Conservation (phyloP, 2,329 filamentous ascomycete species). For the Aspergillus latus region DNA sequence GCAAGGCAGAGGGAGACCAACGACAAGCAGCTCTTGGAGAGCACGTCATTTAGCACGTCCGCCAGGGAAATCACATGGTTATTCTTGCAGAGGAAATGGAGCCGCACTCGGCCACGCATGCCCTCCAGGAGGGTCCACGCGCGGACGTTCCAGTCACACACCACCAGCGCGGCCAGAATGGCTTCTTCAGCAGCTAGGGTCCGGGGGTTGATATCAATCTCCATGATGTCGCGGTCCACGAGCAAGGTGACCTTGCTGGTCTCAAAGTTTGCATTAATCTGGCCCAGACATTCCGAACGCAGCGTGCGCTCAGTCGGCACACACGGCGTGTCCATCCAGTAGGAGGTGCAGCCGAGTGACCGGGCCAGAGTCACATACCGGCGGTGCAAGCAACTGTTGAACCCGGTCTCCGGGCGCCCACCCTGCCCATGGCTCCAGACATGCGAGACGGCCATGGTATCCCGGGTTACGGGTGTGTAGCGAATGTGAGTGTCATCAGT, state of each 20-base stretch:
- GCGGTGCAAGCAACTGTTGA: constrained; percentile 27
- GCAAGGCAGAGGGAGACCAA: too few relatives aligned
- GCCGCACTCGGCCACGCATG: constrained; percentile 15
- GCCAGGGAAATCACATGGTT: constrained; percentile 11
- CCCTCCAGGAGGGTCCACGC: constrained; percentile 30
- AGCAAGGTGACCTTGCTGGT: constrained; percentile 22
- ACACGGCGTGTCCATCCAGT: constrained; percentile 30
- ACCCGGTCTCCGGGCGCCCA: constrained; percentile 24
- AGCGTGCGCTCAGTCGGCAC: too few relatives aligned
- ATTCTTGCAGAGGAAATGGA: constrained; percentile 19
- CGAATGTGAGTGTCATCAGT: too few relatives aligned
- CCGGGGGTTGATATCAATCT: constrained; percentile 21
- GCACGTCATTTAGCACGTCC: too few relatives aligned
- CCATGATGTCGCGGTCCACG: constrained; percentile 28
- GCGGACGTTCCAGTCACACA: constrained; percentile 29
- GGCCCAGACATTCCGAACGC: constrained; percentile 6
- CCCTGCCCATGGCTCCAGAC: constrained; percentile 30
- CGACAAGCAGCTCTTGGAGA: too few relatives aligned
- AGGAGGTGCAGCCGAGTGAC: constrained; percentile 25
- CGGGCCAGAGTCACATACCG: constrained; percentile 23
- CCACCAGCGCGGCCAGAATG: constrained; percentile 21
- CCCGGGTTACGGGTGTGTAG: too few relatives aligned
- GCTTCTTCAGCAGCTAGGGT: constrained; percentile 16
- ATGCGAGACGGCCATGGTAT: constrained; percentile 24
- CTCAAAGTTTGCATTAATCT: constrained; percentile 26